Evolutionary conservation across 225 moss, liverwort and hornwort genomes (phyloP).

Genomic region (Polytrichum commune): DNA sequence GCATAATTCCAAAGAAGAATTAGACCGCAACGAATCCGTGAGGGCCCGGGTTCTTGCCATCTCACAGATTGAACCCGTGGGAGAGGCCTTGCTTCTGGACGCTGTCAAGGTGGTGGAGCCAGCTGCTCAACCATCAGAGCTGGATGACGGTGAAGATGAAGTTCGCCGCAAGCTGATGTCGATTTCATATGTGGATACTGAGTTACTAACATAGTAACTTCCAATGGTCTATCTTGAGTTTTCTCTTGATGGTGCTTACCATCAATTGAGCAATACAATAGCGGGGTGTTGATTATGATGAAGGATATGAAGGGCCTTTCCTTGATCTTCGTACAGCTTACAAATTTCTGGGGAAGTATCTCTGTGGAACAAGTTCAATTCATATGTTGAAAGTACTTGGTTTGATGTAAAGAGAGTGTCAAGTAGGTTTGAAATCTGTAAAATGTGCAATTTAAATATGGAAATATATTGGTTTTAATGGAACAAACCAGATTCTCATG

Average conservation of each 20-base stretch:
- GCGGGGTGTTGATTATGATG: neutral
- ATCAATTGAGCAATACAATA: conserved; percentile 2
- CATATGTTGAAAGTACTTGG: neutral
- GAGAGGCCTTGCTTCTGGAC: conserved; percentile 16
- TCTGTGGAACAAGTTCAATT: too few relatives aligned
- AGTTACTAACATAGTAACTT: conserved; percentile 25
- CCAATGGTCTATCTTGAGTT: conserved; percentile 3
- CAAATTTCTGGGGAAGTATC: too few relatives aligned
- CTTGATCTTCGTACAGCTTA: too few relatives aligned
- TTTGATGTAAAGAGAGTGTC: conserved; percentile 10
- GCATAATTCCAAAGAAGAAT: conserved; percentile 19
- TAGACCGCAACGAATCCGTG: conserved; percentile 31
- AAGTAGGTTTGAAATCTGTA: conserved; percentile 8
- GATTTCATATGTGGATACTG: conserved; percentile 32
- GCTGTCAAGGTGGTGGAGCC: conserved; percentile 5
- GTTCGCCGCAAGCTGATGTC: conserved; percentile 50
- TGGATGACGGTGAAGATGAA: conserved; percentile 30
- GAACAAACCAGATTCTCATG: conserved; percentile 4
- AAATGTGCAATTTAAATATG: conserved; percentile 18
- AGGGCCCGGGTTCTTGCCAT: conserved; percentile 39
- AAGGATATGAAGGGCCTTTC: too few relatives aligned
- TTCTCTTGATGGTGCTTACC: conserved; percentile 1
- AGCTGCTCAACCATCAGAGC: conserved; percentile 6
- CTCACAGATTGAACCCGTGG: conserved; percentile 36
- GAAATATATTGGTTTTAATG: conserved; percentile 9